Conservation (phyloP, 179 eudicot genomes). For the Patellifolia procumbens region DNA sequence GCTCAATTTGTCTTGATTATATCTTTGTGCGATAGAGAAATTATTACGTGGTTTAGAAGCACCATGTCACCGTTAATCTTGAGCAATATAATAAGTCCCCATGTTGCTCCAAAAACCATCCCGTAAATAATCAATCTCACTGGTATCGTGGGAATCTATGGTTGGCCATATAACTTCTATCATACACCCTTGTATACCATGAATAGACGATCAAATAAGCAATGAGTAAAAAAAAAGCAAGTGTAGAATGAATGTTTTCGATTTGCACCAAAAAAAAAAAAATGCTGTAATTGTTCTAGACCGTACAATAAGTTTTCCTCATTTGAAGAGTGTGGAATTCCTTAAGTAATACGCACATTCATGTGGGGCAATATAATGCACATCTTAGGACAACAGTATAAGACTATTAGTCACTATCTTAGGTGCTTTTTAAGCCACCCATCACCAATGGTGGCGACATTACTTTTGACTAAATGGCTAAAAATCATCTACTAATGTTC, state of each 20-base stretch:
- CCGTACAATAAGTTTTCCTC: neutral
- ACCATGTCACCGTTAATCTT: neutral
- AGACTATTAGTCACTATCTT: constrained; percentile 2
- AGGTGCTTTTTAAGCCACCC: neutral
- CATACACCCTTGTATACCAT: too few species aligned
- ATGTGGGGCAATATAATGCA: neutral
- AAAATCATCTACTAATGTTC: neutral
- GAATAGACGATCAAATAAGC: too few species aligned
- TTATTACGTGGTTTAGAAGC: neutral
- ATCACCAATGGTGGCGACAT: neutral
- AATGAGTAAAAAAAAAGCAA: too few species aligned
- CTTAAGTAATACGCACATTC: neutral
- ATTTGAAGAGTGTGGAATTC: neutral
- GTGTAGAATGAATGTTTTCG: too few species aligned
- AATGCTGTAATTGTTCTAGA: neutral
- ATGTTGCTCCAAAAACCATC: neutral
- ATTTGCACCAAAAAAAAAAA: too few species aligned
- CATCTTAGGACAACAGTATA: neutral
- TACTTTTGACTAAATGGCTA: neutral
- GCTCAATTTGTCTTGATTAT: neutral
- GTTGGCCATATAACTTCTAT: too few species aligned
- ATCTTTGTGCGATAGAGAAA: neutral
- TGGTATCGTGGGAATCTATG: too few species aligned
- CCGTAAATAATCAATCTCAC: too few species aligned
- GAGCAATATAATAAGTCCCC: neutral